Conservation (phyloP, 202 grass and related monocot species). For the Miscanthus sacchariflorus region DNA sequence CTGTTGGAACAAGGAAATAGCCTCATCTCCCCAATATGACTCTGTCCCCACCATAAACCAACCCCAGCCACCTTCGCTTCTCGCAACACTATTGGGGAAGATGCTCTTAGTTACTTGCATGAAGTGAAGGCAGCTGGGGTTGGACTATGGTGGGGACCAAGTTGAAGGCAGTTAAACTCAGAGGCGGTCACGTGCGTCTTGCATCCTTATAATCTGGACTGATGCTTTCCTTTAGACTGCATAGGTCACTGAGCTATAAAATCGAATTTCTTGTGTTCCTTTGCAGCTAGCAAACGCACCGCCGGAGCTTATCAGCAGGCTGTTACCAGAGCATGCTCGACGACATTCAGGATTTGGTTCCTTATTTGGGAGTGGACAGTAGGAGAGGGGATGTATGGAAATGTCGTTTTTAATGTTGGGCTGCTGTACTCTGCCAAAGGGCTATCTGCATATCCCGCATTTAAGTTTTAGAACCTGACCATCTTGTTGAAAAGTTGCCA, state of each 20-base stretch:
- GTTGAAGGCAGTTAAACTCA: background rate
- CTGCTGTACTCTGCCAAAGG: slow-evolving; percentile 18
- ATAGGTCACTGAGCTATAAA: background rate
- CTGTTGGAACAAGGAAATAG: too few relatives aligned
- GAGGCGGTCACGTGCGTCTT: too few relatives aligned
- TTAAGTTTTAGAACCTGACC: slow-evolving; percentile 46
- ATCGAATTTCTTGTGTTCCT: slow-evolving; percentile 4
- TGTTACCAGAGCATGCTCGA: slow-evolving; percentile 44
- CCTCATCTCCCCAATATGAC: background rate
- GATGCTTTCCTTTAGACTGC: background rate
- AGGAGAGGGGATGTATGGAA: slow-evolving; percentile 16
- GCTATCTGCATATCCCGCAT: slow-evolving; percentile 30
- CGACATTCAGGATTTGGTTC: slow-evolving; percentile 59
- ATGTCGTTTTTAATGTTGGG: background rate
- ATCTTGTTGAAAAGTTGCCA: slow-evolving; percentile 39
- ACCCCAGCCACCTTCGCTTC: too few relatives aligned
- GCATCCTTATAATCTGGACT: background rate
- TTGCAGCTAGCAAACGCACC: slow-evolving; percentile 43
- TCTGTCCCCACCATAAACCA: too few relatives aligned
- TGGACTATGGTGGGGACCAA: background rate
- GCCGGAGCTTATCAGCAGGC: slow-evolving; percentile 32
- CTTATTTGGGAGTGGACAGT: slow-evolving; percentile 32
- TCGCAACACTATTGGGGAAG: too few relatives aligned
- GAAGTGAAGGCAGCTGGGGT: background rate
- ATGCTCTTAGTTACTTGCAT: background rate